These are phyloP conservation scores for Echinosophora koreensis DNA, from an alignment of 306 rosid genomes.

Conservation along the genomic window DNA sequence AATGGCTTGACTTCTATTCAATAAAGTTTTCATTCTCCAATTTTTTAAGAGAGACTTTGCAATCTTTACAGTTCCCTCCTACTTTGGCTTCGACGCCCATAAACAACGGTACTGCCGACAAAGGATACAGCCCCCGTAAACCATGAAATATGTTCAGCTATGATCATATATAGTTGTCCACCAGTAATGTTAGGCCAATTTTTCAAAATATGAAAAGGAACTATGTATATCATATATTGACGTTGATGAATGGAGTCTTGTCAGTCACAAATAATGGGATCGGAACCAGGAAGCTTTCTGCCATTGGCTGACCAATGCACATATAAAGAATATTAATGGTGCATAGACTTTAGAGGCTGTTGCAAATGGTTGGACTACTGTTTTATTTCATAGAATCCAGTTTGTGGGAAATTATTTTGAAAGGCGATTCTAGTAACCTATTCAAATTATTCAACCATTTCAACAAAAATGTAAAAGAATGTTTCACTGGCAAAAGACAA, in stretches of 20 bases:
- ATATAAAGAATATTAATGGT: constrained; percentile 27
- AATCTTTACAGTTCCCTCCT: no score
- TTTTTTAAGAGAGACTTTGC: no score
- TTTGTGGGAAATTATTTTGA: constrained; percentile 4
- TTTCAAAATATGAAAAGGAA: constrained; percentile 19
- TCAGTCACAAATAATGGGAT: constrained; percentile 42
- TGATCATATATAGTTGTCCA: constrained; percentile 32
- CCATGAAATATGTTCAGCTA: constrained; percentile 43
- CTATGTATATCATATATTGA: not conserved
- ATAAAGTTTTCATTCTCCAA: no score
- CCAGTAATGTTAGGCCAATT: constrained; percentile 35
- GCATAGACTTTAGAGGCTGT: not conserved
- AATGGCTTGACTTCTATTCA: no score
- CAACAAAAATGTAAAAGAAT: not conserved
- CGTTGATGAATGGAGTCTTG: constrained; percentile 37
- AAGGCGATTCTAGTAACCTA: constrained; percentile 1
- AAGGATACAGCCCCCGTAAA: constrained; percentile 42
- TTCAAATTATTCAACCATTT: constrained; percentile 17
- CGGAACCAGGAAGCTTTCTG: constrained; percentile 26
- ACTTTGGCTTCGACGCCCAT: no score
- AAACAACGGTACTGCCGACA: constrained; percentile 34
- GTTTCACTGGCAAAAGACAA: not conserved
- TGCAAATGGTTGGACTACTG: constrained; percentile 6
- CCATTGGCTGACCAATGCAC: constrained; percentile 13
- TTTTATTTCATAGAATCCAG: not conserved